These are phyloP conservation scores for Chrysoporthe puriensis DNA, from an alignment of 2,329 filamentous ascomycete species.

Conservation along the genomic window DNA sequence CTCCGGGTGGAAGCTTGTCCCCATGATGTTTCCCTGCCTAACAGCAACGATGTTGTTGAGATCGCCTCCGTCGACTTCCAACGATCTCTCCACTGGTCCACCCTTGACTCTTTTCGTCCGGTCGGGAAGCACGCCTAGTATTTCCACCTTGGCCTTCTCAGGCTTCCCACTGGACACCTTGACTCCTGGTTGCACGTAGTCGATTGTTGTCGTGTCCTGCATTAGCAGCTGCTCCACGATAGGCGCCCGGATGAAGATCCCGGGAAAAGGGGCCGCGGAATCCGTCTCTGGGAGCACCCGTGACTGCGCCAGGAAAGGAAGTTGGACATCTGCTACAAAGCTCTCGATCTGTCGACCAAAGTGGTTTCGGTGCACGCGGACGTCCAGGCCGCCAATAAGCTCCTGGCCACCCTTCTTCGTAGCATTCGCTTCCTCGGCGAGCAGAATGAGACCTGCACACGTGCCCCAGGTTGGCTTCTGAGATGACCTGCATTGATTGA, in stretches of 20 bases:
- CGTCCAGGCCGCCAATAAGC: conserved; percentile 87
- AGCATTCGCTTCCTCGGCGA: conserved; percentile 84
- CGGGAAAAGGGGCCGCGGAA: conserved; percentile 63
- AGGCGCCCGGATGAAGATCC: conserved; percentile 92
- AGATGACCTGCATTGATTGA: conserved; percentile 57
- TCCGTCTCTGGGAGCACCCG: conserved; percentile 30
- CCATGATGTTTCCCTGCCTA: conserved; percentile 87
- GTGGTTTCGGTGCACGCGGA: conserved; percentile 90
- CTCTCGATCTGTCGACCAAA: conserved; percentile 93
- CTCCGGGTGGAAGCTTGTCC: conserved; percentile 95
- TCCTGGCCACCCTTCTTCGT: conserved; percentile 92
- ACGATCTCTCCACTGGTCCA: conserved; percentile 40
- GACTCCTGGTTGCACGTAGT: conserved; percentile 44
- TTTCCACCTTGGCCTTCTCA: conserved; percentile 44
- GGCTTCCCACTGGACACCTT: conserved; percentile 33
- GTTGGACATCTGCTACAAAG: conserved; percentile 75
- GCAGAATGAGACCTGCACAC: conserved; percentile 89
- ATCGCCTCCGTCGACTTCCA: conserved; percentile 40
- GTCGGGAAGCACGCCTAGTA: conserved; percentile 56
- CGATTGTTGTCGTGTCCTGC: conserved; percentile 25
- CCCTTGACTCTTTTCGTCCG: conserved; percentile 40
- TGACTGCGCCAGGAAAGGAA: conserved; percentile 66
- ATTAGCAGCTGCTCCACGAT: conserved; percentile 81
- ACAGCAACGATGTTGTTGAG: conserved; percentile 85
- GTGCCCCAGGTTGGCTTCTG: conserved; percentile 93